These are phyloP conservation scores for Lactarius sp. DNA, from an alignment of 768 basidiomycete species.

Conservation along the genomic window DNA sequence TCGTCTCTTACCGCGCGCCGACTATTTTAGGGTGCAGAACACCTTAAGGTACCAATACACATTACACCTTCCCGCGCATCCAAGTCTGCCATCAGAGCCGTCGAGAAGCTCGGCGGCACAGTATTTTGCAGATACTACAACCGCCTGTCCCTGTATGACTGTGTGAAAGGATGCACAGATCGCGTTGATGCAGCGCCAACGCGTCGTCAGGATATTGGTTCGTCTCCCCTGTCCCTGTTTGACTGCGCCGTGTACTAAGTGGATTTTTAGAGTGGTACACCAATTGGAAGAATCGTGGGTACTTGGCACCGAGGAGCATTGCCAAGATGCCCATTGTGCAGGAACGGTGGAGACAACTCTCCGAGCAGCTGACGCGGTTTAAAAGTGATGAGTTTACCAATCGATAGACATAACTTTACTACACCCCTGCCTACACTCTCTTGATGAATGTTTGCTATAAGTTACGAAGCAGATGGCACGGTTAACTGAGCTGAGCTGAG, in stretches of 20 bases:
- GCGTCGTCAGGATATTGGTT: slow-evolving; percentile 80
- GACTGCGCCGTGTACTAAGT: neutral
- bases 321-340: slow-evolving; percentile 57
- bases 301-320: slow-evolving; percentile 58
- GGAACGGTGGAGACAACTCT: slow-evolving; percentile 64
- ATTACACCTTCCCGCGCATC: slow-evolving; percentile 83
- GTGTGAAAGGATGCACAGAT: slow-evolving; percentile 66
- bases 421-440: neutral
- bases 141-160: slow-evolving; percentile 73
- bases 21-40: slow-evolving; percentile 51
- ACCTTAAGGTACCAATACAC: slow-evolving; percentile 67
- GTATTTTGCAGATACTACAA: slow-evolving; percentile 93
- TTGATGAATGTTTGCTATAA: neutral
- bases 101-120: slow-evolving; percentile 77
- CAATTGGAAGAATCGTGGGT: slow-evolving; percentile 67
- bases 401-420: slow-evolving; percentile 18
- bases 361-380: slow-evolving; percentile 57
- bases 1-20: neutral
- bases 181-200: slow-evolving; percentile 73
- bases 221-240: slow-evolving; percentile 31
- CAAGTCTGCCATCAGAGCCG: slow-evolving; percentile 75
- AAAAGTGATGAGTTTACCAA: slow-evolving; percentile 36
- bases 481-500: no score
- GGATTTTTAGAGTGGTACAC: slow-evolving; percentile 69
- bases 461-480: neutral